phyloP scores from a whole-genome alignment of 305 asterid genomes.

The Fraxinus nigra region DNA sequence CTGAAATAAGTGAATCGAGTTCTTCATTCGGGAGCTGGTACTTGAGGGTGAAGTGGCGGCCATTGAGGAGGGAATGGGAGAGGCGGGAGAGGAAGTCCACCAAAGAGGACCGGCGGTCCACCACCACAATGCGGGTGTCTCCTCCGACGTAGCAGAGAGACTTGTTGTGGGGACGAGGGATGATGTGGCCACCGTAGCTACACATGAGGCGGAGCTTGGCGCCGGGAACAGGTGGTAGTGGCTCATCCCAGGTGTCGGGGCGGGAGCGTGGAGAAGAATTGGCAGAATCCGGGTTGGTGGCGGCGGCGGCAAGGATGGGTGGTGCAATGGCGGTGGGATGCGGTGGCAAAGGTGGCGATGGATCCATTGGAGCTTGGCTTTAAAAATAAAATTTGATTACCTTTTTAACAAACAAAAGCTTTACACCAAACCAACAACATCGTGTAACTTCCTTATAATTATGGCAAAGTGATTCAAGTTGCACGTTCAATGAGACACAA shows the following conservation, averaged over 20 bases:
- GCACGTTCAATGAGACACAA: too few relatives aligned
- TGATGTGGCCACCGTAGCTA: slow-evolving; percentile 67
- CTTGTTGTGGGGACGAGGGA: slow-evolving; percentile 64
- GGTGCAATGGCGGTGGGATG: slow-evolving; percentile 17
- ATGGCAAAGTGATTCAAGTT: too few relatives aligned
- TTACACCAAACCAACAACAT: too few relatives aligned
- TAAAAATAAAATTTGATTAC: too few relatives aligned
- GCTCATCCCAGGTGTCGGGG: slow-evolving; percentile 52
- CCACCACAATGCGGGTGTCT: slow-evolving; percentile 58
- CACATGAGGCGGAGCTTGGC: slow-evolving; percentile 61
- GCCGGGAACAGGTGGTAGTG: slow-evolving; percentile 38
- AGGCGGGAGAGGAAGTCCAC: slow-evolving; percentile 49
- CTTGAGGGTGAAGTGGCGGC: slow-evolving; percentile 48
- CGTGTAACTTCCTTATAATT: too few relatives aligned
- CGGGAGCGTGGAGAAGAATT: slow-evolving; percentile 53
- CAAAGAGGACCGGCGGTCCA: slow-evolving; percentile 44
- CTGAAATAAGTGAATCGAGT: slow-evolving; percentile 57
- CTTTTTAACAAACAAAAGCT: too few relatives aligned
- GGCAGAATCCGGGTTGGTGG: slow-evolving; percentile 37
- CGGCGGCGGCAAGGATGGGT: slow-evolving; percentile 1
- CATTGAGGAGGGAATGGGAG: slow-evolving; percentile 51
- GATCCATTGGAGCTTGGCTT: slow-evolving; percentile 45
- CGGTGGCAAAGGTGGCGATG: slow-evolving; percentile 35
- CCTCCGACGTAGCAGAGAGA: slow-evolving; percentile 65
- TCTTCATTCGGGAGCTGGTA: slow-evolving; percentile 68